Evolutionary conservation across 345 rosid species (phyloP), one percentile per base, ranked within the genome.

Genomic region (Raphanus sativus): DNA sequence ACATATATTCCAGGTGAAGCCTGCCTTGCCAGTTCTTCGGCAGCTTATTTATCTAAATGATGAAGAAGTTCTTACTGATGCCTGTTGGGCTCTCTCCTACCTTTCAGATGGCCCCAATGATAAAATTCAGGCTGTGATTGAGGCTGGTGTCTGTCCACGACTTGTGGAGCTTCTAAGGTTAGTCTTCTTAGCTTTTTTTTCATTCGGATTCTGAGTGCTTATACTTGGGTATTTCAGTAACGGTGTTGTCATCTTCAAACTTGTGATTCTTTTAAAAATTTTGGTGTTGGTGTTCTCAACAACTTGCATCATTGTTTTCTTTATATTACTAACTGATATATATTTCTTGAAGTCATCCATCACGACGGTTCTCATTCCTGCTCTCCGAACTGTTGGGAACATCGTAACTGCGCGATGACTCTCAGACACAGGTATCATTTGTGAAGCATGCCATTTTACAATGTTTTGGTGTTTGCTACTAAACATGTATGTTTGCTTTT

Each of bases 51-150:
- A 84, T 79, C 79, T 85, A 63, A 83, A 83, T 70, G 97, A 92
- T 82, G 97, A 92, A 78, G 97, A 92, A 86, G 95, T 92, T 77
- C 79, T 92, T 48, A 88, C 97, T 13, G 95, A 92, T 88, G 95
- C 93, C 33, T 90, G 97, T 81, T 91, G 97, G 97, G 97, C 93
- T 55, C 83, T 81, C 74, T 81, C 83, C 42, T 81, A 81, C 67
- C 83, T 81, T 38, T 81, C 83, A 76, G 97, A 92, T 83, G 95
- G 95, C 38, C 90, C 97, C 32, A 88, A 90, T 83, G 97, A 92
- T 81, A 92, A 92, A 85, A 92, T 92, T 71, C 93, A 90, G 80
- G 88, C 95, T 62, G 97, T 92, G 69, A 88, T 92, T 24, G 86
- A 90, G 77, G 88, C 89, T 16, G 97, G 93, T 73, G 88, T 92